phyloP scores from a whole-genome alignment of 306 rosid species.

The Lathyrus oleraceus region DNA sequence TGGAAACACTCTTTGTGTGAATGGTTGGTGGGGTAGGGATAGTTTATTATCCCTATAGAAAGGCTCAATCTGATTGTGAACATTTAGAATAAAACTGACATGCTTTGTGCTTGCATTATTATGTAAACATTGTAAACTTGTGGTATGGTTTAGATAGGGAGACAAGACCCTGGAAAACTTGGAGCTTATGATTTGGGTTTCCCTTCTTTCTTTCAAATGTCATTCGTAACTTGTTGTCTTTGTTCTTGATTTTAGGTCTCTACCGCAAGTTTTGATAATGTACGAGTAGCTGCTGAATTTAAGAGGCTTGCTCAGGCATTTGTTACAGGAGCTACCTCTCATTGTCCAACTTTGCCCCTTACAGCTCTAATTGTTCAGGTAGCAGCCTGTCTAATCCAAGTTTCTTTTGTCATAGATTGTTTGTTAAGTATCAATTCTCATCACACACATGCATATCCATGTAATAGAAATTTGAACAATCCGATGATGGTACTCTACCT shows the following conservation, averaged over 20 bases:
- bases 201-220: neutral
- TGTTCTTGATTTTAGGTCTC: slow-evolving; percentile 64
- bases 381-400: slow-evolving; percentile 33
- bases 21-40: neutral
- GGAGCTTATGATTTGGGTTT: slow-evolving; percentile 16
- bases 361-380: slow-evolving; percentile 87
- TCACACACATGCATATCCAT: slow-evolving; percentile 1
- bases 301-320: slow-evolving; percentile 72
- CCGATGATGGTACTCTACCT: slow-evolving; percentile 1
- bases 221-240: slow-evolving; percentile 13
- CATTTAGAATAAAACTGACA: slow-evolving; percentile 12
- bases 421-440: neutral
- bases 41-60: neutral
- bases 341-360: slow-evolving; percentile 71
- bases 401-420: slow-evolving; percentile 23
- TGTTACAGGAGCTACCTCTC: slow-evolving; percentile 58
- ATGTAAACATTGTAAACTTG: slow-evolving; percentile 15
- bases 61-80: neutral
- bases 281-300: slow-evolving; percentile 57
- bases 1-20: neutral
- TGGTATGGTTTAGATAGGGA: slow-evolving; percentile 26
- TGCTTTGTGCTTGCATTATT: slow-evolving; percentile 12
- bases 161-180: slow-evolving; percentile 1
- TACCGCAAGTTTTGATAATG: slow-evolving; percentile 62
- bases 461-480: slow-evolving; percentile 14